Evolutionary conservation across 1,284 basidiomycete genomes (phyloP).

Genomic region (Boletellus deceptivus): DNA sequence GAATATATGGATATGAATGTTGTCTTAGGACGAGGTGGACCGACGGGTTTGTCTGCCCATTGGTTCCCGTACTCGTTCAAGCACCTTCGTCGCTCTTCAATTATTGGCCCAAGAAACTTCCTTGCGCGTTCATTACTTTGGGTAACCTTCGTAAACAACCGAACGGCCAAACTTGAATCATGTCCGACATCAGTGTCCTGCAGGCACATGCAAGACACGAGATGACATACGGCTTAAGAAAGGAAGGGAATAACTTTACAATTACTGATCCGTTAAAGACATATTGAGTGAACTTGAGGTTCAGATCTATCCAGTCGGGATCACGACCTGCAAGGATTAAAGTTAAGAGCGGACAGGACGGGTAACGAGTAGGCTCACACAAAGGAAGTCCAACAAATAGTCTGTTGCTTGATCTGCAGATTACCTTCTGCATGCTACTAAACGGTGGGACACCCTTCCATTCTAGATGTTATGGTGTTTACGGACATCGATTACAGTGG

Average conservation of each 20-base stretch:
- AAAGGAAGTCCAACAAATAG: constrained; percentile 39
- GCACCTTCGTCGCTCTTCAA: constrained; percentile 36
- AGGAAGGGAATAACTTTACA: constrained; percentile 37
- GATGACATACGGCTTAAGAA: constrained; percentile 38
- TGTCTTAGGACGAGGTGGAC: too few species aligned
- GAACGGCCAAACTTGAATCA: constrained; percentile 1
- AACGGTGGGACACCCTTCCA: background rate
- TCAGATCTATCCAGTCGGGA: constrained; percentile 37
- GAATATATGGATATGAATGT: background rate
- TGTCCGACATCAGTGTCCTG: background rate
- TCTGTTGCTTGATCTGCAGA: constrained; percentile 37
- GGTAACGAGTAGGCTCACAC: background rate
- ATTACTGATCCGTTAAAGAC: constrained; percentile 29
- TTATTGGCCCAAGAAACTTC: constrained; percentile 34
- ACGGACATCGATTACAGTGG: background rate
- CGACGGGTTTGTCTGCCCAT: constrained; percentile 30
- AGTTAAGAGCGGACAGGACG: background rate
- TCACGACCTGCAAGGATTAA: constrained; percentile 13
- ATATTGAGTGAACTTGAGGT: constrained; percentile 29
- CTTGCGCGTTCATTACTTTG: constrained; percentile 5
- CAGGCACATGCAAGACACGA: background rate
- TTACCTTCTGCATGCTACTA: constrained; percentile 23
- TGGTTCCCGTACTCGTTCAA: constrained; percentile 36
- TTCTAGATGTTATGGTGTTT: constrained; percentile 15
- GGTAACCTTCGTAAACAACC: background rate